These are phyloP conservation scores for Blepharisma stoltei DNA, from an alignment of 73 alveolate genomes.

Conservation along the genomic window DNA sequence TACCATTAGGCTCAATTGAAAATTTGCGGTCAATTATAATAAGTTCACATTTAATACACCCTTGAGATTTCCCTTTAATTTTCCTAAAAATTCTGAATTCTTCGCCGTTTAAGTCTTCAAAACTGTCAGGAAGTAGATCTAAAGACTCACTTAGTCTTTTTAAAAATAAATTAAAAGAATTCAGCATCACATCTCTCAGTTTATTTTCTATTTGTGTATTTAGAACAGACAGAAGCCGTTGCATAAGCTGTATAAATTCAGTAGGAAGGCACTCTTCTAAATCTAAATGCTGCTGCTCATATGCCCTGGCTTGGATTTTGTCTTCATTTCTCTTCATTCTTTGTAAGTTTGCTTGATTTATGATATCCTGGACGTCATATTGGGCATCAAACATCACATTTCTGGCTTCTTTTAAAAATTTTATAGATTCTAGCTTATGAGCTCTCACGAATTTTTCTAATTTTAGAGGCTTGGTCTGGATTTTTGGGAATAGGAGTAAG, in stretches of 20 bases:
- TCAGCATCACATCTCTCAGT: slow-evolving; percentile 35
- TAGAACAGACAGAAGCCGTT: slow-evolving; percentile 33
- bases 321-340: slow-evolving; percentile 41
- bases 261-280: slow-evolving; percentile 48
- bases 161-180: neutral
- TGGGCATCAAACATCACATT: slow-evolving; percentile 62
- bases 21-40: neutral
- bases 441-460: slow-evolving; percentile 37
- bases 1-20: neutral
- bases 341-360: slow-evolving; percentile 36
- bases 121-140: too few species aligned
- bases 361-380: slow-evolving; percentile 48
- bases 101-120: neutral
- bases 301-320: slow-evolving; percentile 48
- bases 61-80: neutral
- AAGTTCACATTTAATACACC: neutral
- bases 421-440: slow-evolving; percentile 34
- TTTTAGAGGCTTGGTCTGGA: slow-evolving; percentile 24
- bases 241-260: slow-evolving; percentile 36
- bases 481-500: slow-evolving; percentile 33
- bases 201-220: slow-evolving; percentile 48
- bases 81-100: neutral
- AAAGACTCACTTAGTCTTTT: neutral
- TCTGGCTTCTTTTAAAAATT: slow-evolving; percentile 49
- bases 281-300: slow-evolving; percentile 36